A percentile compares a stretch with the other conserved stretches of the same genome.
Evolutionary conservation across 2,329 filamentous ascomycete genomes (phyloP).

Genomic region (Epichloe sp.): DNA sequence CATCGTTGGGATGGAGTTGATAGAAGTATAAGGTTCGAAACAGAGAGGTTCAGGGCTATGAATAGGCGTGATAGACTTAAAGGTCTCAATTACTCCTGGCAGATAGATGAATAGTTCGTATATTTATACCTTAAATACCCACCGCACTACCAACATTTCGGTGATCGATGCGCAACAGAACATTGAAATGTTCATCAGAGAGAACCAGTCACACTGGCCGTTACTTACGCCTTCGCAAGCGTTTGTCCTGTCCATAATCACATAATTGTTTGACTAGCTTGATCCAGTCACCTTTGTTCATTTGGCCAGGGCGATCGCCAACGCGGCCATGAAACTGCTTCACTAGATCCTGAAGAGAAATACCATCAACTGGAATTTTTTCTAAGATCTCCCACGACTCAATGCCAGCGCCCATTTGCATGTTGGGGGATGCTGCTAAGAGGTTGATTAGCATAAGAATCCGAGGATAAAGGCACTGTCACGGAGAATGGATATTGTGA

Average conservation of each 20-base stretch:
- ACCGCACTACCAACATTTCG: neutral
- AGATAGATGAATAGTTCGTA: conserved; percentile 68
- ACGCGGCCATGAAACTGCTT: conserved; percentile 41
- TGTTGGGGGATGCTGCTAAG: conserved; percentile 22
- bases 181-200: neutral
- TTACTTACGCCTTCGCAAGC: conserved; percentile 29
- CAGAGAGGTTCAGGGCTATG: conserved; percentile 77
- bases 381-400: conserved; percentile 41
- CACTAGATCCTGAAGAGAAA: conserved; percentile 40
- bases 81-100: conserved; percentile 82
- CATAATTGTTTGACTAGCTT: conserved; percentile 43
- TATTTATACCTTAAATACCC: conserved; percentile 1
- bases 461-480: neutral
- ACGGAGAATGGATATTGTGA: neutral
- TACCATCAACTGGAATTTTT: conserved; percentile 39
- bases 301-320: conserved; percentile 36
- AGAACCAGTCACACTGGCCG: neutral
- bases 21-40: conserved; percentile 84
- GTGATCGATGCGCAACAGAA: neutral
- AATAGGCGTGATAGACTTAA: conserved; percentile 66
- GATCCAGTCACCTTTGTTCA: conserved; percentile 43
- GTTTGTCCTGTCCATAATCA: conserved; percentile 41
- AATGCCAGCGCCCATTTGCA: conserved; percentile 23
- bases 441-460: neutral
- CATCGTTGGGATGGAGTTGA: conserved; percentile 97